Conservation (phyloP, 2,329 filamentous ascomycete species). For the Xylaria sp. region DNA sequence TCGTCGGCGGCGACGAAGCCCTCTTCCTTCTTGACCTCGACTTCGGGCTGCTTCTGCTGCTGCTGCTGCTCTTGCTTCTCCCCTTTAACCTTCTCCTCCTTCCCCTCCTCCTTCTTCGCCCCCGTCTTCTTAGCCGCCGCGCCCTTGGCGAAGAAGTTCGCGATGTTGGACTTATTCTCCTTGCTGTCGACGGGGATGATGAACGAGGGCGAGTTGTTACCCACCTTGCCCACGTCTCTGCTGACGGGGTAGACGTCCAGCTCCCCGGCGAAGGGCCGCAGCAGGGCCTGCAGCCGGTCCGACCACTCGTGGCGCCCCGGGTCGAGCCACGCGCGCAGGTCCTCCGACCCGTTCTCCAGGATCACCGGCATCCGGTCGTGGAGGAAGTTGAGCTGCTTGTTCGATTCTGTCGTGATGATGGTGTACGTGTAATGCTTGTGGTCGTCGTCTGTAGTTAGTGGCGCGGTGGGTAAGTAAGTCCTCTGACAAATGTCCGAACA, state of each 20-base stretch:
- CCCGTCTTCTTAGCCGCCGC: slow-evolving; percentile 44
- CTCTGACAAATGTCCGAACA: no score
- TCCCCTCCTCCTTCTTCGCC: slow-evolving; percentile 13
- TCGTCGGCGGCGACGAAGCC: slow-evolving; percentile 24
- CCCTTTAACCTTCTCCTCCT: not conserved
- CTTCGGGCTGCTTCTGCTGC: slow-evolving; percentile 24
- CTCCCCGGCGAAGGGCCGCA: slow-evolving; percentile 79
- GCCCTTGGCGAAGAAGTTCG: slow-evolving; percentile 81
- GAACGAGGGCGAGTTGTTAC: slow-evolving; percentile 84
- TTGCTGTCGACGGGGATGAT: slow-evolving; percentile 80
- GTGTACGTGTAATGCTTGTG: slow-evolving; percentile 85
- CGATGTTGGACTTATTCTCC: slow-evolving; percentile 91
- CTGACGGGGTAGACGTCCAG: slow-evolving; percentile 85
- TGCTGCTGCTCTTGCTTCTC: not conserved
- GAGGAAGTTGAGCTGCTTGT: slow-evolving; percentile 79
- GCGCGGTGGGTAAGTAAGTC: no score
- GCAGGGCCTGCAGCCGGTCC: slow-evolving; percentile 72
- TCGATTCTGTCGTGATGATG: slow-evolving; percentile 88
- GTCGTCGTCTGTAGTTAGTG: slow-evolving; percentile 46
- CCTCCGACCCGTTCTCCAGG: slow-evolving; percentile 73
- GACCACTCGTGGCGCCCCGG: slow-evolving; percentile 73
- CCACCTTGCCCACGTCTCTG: slow-evolving; percentile 91
- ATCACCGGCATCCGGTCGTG: slow-evolving; percentile 97
- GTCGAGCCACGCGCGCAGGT: slow-evolving; percentile 77
- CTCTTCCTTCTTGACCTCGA: slow-evolving; percentile 28